Evolutionary conservation across 2,329 filamentous ascomycete genomes (phyloP), one percentile per base, ranked within the genome.

Genomic region (Fusarium sp.): DNA sequence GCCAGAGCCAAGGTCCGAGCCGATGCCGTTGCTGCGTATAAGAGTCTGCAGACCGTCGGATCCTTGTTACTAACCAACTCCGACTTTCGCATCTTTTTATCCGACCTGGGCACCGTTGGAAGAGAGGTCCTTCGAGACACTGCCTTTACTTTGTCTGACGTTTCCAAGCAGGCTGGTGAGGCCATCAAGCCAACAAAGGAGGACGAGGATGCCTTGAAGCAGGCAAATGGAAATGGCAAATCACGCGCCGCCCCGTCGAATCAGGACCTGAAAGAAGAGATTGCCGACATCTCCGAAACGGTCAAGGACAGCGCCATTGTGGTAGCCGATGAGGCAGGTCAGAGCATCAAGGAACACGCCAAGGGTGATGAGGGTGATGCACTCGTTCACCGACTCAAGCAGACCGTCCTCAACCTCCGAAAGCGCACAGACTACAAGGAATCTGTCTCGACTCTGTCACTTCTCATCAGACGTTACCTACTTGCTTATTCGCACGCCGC

Each of bases 61-160:
- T 93, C 92, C 4, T 85, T 98, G n/a, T 88, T 98, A 1, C 85
- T 98, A 49, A 94, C 94, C 16, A 98, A 98, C 80, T 91, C 93
- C 0, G 95, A 98, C 78, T 98, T 98, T 81, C 92, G 95, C 42
- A 87, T 95, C 8, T 95, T 98, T 77, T 85, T 98, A 51, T 90
- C 92, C 12, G 96, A 98, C 77, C 83, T 98, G 44, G 91, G 91
- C 53, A 91, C 92, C 0, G 89, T 98, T 55, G 93, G 92, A 14
- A 91, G 93, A 46, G 93, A 98, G 79, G 92, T 98, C 1, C 95
- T 98, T 80, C 91, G 91, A 60, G 95, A 98, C 77, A 95, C 95
- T 4, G 94, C 95, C 0, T 92, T 94, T 70, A 92, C 93, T 0
- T 81, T 98, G 7, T 94, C 95, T 0, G 87, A 91, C 17, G 93